Evolutionary conservation across 2,329 filamentous ascomycete species (phyloP), one percentile per base, ranked within the genome.

Genomic region (Fusarium torreyae): DNA sequence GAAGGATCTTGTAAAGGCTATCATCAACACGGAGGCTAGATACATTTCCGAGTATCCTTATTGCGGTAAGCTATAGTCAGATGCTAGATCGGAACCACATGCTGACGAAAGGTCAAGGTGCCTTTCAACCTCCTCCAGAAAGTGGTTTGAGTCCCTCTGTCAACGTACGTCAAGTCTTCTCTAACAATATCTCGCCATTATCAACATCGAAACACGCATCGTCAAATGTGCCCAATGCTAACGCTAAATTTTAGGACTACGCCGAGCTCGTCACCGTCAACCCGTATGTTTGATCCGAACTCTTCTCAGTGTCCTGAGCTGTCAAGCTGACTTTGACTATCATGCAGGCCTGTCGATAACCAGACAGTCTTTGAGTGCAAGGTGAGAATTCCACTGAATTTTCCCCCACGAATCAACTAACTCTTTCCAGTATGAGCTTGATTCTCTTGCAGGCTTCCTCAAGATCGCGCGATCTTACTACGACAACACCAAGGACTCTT

Each of bases 301-400:
- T 3, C n/a, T 17, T n/a, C 1, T 7, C 1, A 4, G 17, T 1
- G 1, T 9, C 1, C 14, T 17, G 6, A 28, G 7, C 1, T 17
- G 1, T 4, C 9, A 9, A 20, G 6, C 36, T 63, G 5, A 63
- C 6, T 1, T 3, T 34, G 7, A 4, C 14, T n/a, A n/a, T n/a
- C n/a, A n/a, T n/a, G n/a, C 11, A 66, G 63, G 3, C 64, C 63
- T 5, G 63, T 67, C 1, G 31, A 67, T 2, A 67, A 67, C 7
- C 64, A 67, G 7, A 67, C 63, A 0, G 64, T 67, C 0, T 67
- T 67, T 0, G 64, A 67, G 20, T 67, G 64, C n/a, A 67, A 67
- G 18, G n/a, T n/a, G n/a, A n/a, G n/a, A n/a, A n/a, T n/a, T n/a
- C n/a, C n/a, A n/a, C n/a, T n/a, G n/a, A n/a, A n/a, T n/a, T n/a